phyloP scores from a whole-genome alignment of 257 asterid species.

The Jaltomata sinuosa region DNA sequence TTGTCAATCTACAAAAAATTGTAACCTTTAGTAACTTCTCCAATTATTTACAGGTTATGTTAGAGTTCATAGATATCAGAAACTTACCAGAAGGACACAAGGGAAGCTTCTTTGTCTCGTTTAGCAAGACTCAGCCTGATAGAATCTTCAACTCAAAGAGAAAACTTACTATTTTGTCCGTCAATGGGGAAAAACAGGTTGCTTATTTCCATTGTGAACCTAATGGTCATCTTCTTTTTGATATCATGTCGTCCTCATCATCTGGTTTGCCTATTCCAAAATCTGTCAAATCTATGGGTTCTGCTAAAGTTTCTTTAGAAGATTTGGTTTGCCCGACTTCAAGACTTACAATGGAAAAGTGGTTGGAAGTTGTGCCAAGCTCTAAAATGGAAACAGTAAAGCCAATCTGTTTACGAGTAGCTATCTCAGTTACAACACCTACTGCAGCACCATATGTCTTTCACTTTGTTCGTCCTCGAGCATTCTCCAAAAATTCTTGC shows the following conservation, averaged over 20 bases:
- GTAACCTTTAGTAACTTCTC: background rate
- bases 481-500: slow-evolving; percentile 55
- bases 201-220: slow-evolving; percentile 87
- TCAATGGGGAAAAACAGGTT: slow-evolving; percentile 76
- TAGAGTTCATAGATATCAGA: slow-evolving; percentile 73
- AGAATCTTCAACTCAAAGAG: slow-evolving; percentile 64
- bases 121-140: slow-evolving; percentile 73
- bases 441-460: slow-evolving; percentile 44
- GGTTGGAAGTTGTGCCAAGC: slow-evolving; percentile 75
- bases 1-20: background rate
- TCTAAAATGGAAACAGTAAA: slow-evolving; percentile 33
- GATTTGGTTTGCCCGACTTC: slow-evolving; percentile 36
- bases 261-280: slow-evolving; percentile 32
- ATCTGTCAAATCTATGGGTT: slow-evolving; percentile 45
- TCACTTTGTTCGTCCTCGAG: slow-evolving; percentile 44
- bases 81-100: slow-evolving; percentile 58
- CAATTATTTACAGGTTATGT: slow-evolving; percentile 55
- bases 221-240: slow-evolving; percentile 55
- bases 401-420: slow-evolving; percentile 61
- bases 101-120: slow-evolving; percentile 56
- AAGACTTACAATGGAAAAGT: slow-evolving; percentile 63
- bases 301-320: slow-evolving; percentile 46
- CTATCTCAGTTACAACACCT: slow-evolving; percentile 74
- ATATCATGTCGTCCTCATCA: slow-evolving; percentile 38
- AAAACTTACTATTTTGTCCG: slow-evolving; percentile 62